Evolutionary conservation across 176 grass and related monocot species (phyloP).

Genomic region (Cenchrus fungigraminus): DNA sequence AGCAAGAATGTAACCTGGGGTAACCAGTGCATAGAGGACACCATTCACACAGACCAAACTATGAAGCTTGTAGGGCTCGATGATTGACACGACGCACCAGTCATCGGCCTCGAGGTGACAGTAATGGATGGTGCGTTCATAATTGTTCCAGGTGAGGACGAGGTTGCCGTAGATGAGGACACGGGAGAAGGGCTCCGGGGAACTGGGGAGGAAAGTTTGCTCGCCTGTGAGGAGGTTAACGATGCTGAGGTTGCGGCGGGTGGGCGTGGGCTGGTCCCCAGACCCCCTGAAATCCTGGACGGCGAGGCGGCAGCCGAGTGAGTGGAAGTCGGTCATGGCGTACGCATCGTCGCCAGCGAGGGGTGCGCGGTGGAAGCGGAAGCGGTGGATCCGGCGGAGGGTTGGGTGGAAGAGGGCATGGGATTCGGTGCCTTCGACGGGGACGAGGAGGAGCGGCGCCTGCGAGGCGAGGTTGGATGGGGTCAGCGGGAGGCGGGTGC

Average conservation of each 20-base stretch:
- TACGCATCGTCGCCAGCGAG: not conserved
- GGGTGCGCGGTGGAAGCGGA: conserved; percentile 31
- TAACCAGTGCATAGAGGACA: conserved; percentile 38
- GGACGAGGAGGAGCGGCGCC: conserved; percentile 42
- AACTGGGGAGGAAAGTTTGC: conserved; percentile 36
- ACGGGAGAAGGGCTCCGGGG: conserved; percentile 10
- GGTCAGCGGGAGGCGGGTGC: conserved; percentile 8
- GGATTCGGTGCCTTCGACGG: conserved; percentile 22
- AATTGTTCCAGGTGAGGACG: not conserved
- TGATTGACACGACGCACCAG: not conserved
- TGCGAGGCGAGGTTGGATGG: conserved; percentile 40
- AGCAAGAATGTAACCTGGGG: conserved; percentile 13
- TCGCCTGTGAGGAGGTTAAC: conserved; percentile 42
- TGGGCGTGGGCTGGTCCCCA: not conserved
- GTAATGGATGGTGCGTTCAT: conserved; percentile 16
- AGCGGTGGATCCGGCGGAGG: conserved; percentile 38
- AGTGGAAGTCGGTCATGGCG: not conserved
- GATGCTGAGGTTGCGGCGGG: conserved; percentile 16
- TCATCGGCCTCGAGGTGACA: conserved; percentile 28
- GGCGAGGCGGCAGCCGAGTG: conserved; percentile 2
- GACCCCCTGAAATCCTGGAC: not conserved
- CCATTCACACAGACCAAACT: conserved; percentile 2
- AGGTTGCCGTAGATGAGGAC: conserved; percentile 42
- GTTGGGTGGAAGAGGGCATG: conserved; percentile 40
- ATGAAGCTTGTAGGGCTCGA: not conserved